These are phyloP conservation scores for Nitzschia inconspicua DNA, from an alignment of 108 stramenopile genomes.

Conservation along the genomic window DNA sequence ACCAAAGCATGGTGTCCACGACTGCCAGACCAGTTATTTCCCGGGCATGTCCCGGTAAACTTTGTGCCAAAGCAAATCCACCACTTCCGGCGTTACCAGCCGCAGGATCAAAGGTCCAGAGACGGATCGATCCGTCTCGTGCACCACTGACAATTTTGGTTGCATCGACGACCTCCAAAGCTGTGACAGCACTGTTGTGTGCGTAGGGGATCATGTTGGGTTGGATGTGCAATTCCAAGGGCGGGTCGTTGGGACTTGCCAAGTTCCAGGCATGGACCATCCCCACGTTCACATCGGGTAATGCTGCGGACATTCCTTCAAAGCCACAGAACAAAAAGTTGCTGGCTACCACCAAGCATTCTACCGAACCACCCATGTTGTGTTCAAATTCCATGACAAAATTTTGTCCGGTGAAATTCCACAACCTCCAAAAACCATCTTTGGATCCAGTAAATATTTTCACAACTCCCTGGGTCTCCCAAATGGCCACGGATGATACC, in stretches of 20 bases:
- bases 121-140: constrained; percentile 62
- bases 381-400: constrained; percentile 79
- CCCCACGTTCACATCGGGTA: constrained; percentile 62
- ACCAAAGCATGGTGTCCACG: constrained; percentile 50
- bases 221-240: constrained; percentile 76
- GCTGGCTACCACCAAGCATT: constrained; percentile 55
- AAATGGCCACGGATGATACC: constrained; percentile 67
- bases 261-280: constrained; percentile 87
- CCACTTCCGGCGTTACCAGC: constrained; percentile 29
- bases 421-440: constrained; percentile 87
- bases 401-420: constrained; percentile 42
- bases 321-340: constrained; percentile 79
- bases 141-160: constrained; percentile 61
- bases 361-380: constrained; percentile 71
- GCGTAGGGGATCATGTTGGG: constrained; percentile 64
- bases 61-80: constrained; percentile 53
- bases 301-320: constrained; percentile 46
- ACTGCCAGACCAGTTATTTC: constrained; percentile 71
- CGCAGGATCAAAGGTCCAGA: constrained; percentile 60
- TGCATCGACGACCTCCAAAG: constrained; percentile 29
- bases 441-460: constrained; percentile 82
- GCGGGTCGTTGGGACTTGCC: constrained; percentile 57
- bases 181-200: constrained; percentile 54
- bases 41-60: constrained; percentile 67
- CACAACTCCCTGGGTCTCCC: constrained; percentile 66